Evolutionary conservation across 2,329 filamentous ascomycete species (phyloP).

Genomic region (Nemania serpens): DNA sequence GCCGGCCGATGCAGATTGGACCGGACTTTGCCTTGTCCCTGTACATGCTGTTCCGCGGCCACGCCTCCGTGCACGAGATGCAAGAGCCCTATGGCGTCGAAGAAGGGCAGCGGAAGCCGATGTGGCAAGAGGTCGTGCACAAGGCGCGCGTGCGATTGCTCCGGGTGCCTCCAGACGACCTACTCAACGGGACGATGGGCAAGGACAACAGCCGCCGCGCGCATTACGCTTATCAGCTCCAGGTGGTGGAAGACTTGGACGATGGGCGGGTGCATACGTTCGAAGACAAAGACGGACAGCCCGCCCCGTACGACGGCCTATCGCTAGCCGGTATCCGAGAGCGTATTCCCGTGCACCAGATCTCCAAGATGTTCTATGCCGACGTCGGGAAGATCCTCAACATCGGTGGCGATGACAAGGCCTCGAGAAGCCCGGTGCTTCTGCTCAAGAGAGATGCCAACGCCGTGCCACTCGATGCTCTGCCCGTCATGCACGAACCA

Average conservation of each 20-base stretch:
- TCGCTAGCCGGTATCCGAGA: slow-evolving; percentile 55
- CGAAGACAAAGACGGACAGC: slow-evolving; percentile 37
- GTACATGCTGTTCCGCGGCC: slow-evolving; percentile 93
- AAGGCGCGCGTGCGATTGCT: slow-evolving; percentile 85
- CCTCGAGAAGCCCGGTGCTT: slow-evolving; percentile 73
- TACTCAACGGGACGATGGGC: slow-evolving; percentile 11
- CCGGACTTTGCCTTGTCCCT: slow-evolving; percentile 84
- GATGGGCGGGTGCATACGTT: slow-evolving; percentile 59
- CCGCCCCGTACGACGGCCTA: slow-evolving; percentile 48
- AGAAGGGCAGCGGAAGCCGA: slow-evolving; percentile 66
- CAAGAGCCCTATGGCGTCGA: slow-evolving; percentile 51
- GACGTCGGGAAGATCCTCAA: slow-evolving; percentile 90
- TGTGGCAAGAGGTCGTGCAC: slow-evolving; percentile 97
- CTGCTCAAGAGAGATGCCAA: slow-evolving; percentile 73
- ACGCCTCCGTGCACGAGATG: slow-evolving; percentile 59
- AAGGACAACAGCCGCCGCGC: slow-evolving; percentile 42
- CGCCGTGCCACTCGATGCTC: slow-evolving; percentile 52
- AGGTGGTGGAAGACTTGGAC: slow-evolving; percentile 80
- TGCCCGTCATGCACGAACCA: slow-evolving; percentile 51
- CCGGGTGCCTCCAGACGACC: slow-evolving; percentile 58
- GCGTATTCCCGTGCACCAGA: slow-evolving; percentile 58
- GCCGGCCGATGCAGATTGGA: slow-evolving; percentile 76
- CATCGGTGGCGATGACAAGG: slow-evolving; percentile 63
- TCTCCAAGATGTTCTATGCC: slow-evolving; percentile 92
- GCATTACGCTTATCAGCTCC: slow-evolving; percentile 74